Evolutionary conservation across 2,329 filamentous ascomycete species (phyloP), one percentile per base, ranked within the genome.

Genomic region (Penicillium verrucosum): DNA sequence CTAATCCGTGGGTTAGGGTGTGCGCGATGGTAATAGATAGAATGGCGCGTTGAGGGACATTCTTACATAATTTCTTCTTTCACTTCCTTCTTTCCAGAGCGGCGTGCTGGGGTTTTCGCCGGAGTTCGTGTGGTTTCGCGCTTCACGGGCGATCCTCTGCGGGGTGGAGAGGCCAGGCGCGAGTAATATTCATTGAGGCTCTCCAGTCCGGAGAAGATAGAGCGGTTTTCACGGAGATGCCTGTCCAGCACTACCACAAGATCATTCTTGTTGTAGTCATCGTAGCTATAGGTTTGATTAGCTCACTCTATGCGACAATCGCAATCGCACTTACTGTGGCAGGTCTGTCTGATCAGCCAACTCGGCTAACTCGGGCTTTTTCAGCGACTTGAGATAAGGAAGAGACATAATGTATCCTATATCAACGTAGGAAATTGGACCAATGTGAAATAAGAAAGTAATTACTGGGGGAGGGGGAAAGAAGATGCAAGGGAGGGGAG

Each of bases 311-410:
- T 62, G 53, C 53, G 57, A 56, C 46, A 27, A 34, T 21, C 37
- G n/a, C 30, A 23, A 37, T 25, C 11, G 5, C 9, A 83, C 86
- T 70, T 85, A 95, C 91, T 89, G 83, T 70, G 84, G 81, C 53
- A 93, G 79, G 57, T 88, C 88, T 60, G 89, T 82, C 45, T 81
- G 77, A 63, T 89, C 84, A 58, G 90, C 90, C 60, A 95, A 81
- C 61, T 89, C 87, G 66, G 85, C 75, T 55, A 96, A 83, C 63
- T 93, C 90, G 66, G 81, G 82, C 82, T 96, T 96, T 79, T 89
- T 88, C 82, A 94, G 89, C 73, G 83, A 82, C 75, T 87, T 84
- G 72, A 96, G 82, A 85, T 89, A 96, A 66, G 85, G 84, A 70
- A 88, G 85, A 66, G 77, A 85, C 86, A 89, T 89, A 67, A 72